Evolutionary conservation across 2,329 filamentous ascomycete species (phyloP), one percentile per base, ranked within the genome.

Genomic region (Ascochyta fabae): DNA sequence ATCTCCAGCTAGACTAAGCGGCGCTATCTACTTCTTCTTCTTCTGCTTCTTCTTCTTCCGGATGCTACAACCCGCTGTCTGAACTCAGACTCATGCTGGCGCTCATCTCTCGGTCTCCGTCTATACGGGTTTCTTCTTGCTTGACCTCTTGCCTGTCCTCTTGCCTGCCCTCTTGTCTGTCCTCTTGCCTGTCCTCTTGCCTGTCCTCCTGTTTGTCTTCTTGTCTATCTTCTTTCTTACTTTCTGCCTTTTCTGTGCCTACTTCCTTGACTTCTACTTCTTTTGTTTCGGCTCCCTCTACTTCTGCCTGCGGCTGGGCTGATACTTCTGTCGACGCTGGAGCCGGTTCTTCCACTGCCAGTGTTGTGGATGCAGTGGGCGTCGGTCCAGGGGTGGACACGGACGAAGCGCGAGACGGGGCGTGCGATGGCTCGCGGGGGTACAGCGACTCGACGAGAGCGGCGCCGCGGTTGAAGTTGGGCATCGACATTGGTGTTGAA

Each of bases 21-120:
- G 27, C 9, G 27, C 24, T 8, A 26, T 26, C 24, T 26, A 26
- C 6, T 8, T 26, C 24, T 6, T 26, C 24, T 26, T 2, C 24
- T 6, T 6, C 24, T 8, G 1, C 8, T 6, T 26, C 24, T 26
- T 26, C 24, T 26, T 6, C 6, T 26, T 8, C 24, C 24, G 8
- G 6, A 26, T 26, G 29, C n/a, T 55, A 56, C 48, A 52, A 33
- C 43, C 48, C 44, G 6, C 33, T 33, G 10, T 52, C 48, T 4
- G 43, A 48, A 22, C 44, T 52, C 29, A 52, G 22, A 33, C 48
- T 51, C 53, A 57, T 57, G 0, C 44, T 49, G 1, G 48, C 48
- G 16, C 48, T 57, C 38, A 42, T 43, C 7, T 52, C 44, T 9
- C 29, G 29, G 12, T 43, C 40, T n/a, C n/a, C 24, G 12, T 33